phyloP scores from a whole-genome alignment of 371 early-diverging fungal species.

The Mucor plumbeus region DNA sequence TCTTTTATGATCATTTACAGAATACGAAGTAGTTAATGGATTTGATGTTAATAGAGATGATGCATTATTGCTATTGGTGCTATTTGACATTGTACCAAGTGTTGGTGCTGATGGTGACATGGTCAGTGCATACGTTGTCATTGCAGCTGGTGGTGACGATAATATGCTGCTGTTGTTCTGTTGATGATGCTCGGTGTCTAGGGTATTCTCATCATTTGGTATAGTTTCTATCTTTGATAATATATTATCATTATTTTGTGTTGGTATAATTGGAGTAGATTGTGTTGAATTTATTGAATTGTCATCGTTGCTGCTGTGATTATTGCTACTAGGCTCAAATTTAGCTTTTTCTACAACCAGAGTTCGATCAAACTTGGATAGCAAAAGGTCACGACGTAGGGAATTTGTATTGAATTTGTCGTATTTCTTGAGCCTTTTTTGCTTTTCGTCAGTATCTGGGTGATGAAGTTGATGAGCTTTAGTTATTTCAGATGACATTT shows the following conservation, averaged over 20 bases:
- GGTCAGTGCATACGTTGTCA: conserved; percentile 11
- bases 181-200: neutral
- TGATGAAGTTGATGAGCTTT: neutral
- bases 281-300: neutral
- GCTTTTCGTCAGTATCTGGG: neutral
- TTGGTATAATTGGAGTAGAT: neutral
- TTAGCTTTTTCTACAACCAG: conserved; percentile 47
- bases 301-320: neutral
- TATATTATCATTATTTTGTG: neutral
- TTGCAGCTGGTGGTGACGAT: neutral
- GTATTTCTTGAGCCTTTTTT: neutral
- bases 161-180: neutral
- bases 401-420: conserved; percentile 19
- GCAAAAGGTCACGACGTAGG: conserved; percentile 27
- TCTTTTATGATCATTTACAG: conserved; percentile 13
- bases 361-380: conserved; percentile 37
- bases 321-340: conserved; percentile 12
- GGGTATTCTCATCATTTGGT: neutral
- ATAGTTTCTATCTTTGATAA: neutral
- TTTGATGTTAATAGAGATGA: neutral
- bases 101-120: conserved; percentile 35
- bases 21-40: conserved; percentile 1
- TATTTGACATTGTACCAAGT: neutral
- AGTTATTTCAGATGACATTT: conserved; percentile 11
- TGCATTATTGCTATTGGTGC: neutral